Conservation (phyloP, 192 early-diverging fungal species). For the Podila minutissima region DNA sequence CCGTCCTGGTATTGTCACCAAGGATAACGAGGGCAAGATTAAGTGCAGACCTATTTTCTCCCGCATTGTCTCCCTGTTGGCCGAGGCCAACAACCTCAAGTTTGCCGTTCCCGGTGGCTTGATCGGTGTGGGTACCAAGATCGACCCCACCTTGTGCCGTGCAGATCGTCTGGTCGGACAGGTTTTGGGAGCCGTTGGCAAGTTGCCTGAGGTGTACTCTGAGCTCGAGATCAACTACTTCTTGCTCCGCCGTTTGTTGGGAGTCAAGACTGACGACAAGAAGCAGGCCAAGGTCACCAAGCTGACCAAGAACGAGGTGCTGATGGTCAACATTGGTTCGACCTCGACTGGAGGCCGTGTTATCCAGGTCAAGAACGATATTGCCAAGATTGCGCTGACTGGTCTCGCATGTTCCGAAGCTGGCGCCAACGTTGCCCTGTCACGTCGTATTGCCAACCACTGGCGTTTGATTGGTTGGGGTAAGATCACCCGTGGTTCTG, state of each 20-base stretch:
- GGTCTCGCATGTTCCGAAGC: slow-evolving; percentile 95
- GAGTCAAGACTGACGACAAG: slow-evolving; percentile 97
- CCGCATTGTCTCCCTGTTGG: slow-evolving; percentile 85
- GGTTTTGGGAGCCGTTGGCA: slow-evolving; percentile 92
- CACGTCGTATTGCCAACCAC: slow-evolving; percentile 95
- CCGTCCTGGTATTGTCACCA: slow-evolving; percentile 92
- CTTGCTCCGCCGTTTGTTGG: slow-evolving; percentile 93
- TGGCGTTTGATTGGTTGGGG: slow-evolving; percentile 99
- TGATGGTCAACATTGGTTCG: slow-evolving; percentile 98
- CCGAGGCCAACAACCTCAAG: slow-evolving; percentile 91
- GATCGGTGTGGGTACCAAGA: slow-evolving; percentile 95
- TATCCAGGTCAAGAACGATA: slow-evolving; percentile 90
- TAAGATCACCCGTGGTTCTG: slow-evolving; percentile 87
- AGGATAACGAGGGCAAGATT: slow-evolving; percentile 86
- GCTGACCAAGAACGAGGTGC: slow-evolving; percentile 90
- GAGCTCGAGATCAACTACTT: slow-evolving; percentile 98
- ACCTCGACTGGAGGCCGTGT: slow-evolving; percentile 95
- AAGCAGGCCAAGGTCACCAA: slow-evolving; percentile 97
- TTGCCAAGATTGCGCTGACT: slow-evolving; percentile 93
- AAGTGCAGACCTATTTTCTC: slow-evolving; percentile 89
- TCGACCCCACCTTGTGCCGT: slow-evolving; percentile 97
- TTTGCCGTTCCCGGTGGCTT: slow-evolving; percentile 99
- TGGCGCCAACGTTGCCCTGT: slow-evolving; percentile 95
- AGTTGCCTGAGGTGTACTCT: slow-evolving; percentile 91
- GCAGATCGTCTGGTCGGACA: slow-evolving; percentile 97